These are phyloP conservation scores for Coniferiporia weirii DNA, from an alignment of 1,284 basidiomycete species.

Conservation along the genomic window DNA sequence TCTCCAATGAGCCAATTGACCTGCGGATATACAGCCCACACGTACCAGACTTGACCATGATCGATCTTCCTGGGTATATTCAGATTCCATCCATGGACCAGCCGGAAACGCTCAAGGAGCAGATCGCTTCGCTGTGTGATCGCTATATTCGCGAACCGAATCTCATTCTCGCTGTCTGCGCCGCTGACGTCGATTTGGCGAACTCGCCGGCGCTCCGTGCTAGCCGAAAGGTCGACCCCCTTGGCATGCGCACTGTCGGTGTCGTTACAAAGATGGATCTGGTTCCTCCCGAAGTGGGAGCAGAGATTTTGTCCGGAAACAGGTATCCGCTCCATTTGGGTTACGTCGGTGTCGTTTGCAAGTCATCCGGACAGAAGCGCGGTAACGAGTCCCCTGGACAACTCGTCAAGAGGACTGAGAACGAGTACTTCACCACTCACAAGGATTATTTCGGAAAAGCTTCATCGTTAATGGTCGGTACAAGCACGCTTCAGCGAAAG, in stretches of 20 bases:
- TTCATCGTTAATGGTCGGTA: slow-evolving; percentile 81
- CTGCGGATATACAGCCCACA: slow-evolving; percentile 93
- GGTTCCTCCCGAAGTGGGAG: slow-evolving; percentile 81
- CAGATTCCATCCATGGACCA: slow-evolving; percentile 95
- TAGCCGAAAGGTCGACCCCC: slow-evolving; percentile 89
- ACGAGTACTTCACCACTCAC: slow-evolving; percentile 75
- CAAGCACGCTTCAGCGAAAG: slow-evolving; percentile 80
- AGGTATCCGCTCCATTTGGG: slow-evolving; percentile 97
- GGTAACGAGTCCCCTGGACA: slow-evolving; percentile 40
- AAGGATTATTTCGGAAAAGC: slow-evolving; percentile 69
- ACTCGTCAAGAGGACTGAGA: slow-evolving; percentile 67
- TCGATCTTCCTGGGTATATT: slow-evolving; percentile 97
- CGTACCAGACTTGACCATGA: slow-evolving; percentile 95
- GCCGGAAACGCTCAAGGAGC: slow-evolving; percentile 91
- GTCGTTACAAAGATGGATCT: slow-evolving; percentile 99
- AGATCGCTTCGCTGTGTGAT: slow-evolving; percentile 86
- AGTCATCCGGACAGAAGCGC: slow-evolving; percentile 50
- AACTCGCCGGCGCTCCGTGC: slow-evolving; percentile 96
- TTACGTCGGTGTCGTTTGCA: slow-evolving; percentile 96
- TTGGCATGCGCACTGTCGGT: slow-evolving; percentile 93
- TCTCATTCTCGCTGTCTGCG: slow-evolving; percentile 96
- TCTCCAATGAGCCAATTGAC: slow-evolving; percentile 94
- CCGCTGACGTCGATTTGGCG: slow-evolving; percentile 96
- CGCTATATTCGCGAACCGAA: slow-evolving; percentile 98
- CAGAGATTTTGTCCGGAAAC: slow-evolving; percentile 80